Evolutionary conservation across 2,329 filamentous ascomycete genomes (phyloP).

Genomic region (Atkinsonella hypoxylon): DNA sequence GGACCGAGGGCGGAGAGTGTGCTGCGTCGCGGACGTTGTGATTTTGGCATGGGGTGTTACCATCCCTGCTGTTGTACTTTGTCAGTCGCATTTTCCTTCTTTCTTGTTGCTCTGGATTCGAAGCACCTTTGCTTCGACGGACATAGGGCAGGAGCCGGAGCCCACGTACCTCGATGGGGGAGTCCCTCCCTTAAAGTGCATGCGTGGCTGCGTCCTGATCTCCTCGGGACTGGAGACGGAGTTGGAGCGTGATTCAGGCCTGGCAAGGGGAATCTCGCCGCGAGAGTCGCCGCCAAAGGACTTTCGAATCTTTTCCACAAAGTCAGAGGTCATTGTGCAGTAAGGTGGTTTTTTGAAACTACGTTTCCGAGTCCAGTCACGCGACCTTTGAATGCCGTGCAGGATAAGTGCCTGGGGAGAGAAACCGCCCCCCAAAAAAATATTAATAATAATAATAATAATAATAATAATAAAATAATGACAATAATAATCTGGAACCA

Average conservation of each 20-base stretch:
- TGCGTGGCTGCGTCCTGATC: neutral
- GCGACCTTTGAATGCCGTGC: too few species aligned
- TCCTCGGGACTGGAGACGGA: conserved; percentile 3
- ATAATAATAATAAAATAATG: too few species aligned
- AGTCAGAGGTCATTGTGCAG: neutral
- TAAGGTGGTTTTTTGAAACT: neutral
- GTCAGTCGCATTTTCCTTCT: too few species aligned
- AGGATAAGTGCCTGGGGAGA: too few species aligned
- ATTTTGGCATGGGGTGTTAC: neutral
- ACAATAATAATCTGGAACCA: too few species aligned
- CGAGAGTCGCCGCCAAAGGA: conserved; percentile 2
- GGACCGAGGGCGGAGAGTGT: conserved; percentile 15
- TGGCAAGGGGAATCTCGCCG: conserved; percentile 4
- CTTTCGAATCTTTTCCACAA: conserved; percentile 6
- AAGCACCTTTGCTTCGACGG: too few species aligned
- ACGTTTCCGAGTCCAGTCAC: too few species aligned
- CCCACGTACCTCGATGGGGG: neutral
- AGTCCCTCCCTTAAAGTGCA: neutral
- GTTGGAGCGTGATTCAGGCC: neutral
- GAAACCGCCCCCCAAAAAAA: too few species aligned
- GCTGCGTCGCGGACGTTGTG: conserved; percentile 13
- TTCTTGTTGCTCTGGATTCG: too few species aligned
- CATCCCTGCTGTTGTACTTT: neutral
- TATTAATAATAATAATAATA: too few species aligned
- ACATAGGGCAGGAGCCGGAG: too few species aligned